phyloP scores from a whole-genome alignment of 257 asterid species.

The Fraxinus pennsylvanica region DNA sequence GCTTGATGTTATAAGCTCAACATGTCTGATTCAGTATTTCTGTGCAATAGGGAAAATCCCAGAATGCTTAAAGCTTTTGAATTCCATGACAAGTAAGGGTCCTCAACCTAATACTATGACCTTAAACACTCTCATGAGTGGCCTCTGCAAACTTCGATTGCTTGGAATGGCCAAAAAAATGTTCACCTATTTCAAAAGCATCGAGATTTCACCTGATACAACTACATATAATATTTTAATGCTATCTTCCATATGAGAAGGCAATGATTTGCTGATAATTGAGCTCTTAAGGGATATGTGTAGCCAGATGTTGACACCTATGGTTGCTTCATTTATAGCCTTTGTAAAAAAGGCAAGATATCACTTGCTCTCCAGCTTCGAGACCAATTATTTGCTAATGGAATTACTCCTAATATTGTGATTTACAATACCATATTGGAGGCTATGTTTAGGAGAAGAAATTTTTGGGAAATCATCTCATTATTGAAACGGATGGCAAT shows the following conservation, averaged over 20 bases:
- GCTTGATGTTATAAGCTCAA: slow-evolving; percentile 47
- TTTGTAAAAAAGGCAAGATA: slow-evolving; percentile 51
- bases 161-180: slow-evolving; percentile 39
- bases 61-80: slow-evolving; percentile 43
- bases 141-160: slow-evolving; percentile 51
- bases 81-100: slow-evolving; percentile 44
- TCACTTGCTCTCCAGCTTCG: slow-evolving; percentile 43
- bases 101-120: slow-evolving; percentile 46
- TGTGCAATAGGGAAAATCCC: slow-evolving; percentile 33
- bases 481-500: slow-evolving; percentile 46
- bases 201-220: slow-evolving; percentile 49
- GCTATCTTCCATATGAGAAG: slow-evolving; percentile 43
- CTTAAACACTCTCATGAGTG: slow-evolving; percentile 46
- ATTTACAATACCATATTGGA: slow-evolving; percentile 50
- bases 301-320: slow-evolving; percentile 43
- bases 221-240: slow-evolving; percentile 54
- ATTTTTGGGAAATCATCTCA: slow-evolving; percentile 34
- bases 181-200: slow-evolving; percentile 34
- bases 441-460: slow-evolving; percentile 47
- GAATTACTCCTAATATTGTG: slow-evolving; percentile 40
- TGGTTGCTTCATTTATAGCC: slow-evolving; percentile 40
- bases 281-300: slow-evolving; percentile 47
- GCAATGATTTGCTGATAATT: slow-evolving; percentile 37
- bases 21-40: slow-evolving; percentile 55
- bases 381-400: slow-evolving; percentile 43